A percentile compares a stretch with the other conserved stretches of the same genome.
phyloP scores from a whole-genome alignment of 805 yeast species.

The Candida pseudoglaebosa region DNA sequence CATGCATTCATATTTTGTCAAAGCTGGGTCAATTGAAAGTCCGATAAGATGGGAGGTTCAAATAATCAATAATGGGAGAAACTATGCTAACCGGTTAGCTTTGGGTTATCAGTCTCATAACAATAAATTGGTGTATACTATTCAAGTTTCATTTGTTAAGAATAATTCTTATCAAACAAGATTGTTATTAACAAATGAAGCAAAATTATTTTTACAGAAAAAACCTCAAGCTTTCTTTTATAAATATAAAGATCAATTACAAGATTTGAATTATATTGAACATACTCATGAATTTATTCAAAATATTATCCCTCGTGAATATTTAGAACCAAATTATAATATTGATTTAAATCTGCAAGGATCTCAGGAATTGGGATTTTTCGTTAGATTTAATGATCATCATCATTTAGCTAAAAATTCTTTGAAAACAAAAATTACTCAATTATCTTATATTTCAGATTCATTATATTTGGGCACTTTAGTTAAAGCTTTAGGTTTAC shows the following conservation, averaged over 20 bases:
- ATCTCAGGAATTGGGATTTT: slow-evolving; percentile 24
- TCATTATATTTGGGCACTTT: slow-evolving; percentile 28
- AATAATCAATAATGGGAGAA: slow-evolving; percentile 28
- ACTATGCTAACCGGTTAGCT: slow-evolving; percentile 29
- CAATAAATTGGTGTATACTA: slow-evolving; percentile 24
- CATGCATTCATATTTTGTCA: slow-evolving; percentile 36
- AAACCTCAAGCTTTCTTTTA: slow-evolving; percentile 20
- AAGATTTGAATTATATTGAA: slow-evolving; percentile 13
- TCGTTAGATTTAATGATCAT: slow-evolving; percentile 28
- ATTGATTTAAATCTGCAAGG: slow-evolving; percentile 13
- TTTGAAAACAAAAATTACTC: slow-evolving; percentile 14
- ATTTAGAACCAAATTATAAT: slow-evolving; percentile 8
- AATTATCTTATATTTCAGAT: slow-evolving; percentile 27
- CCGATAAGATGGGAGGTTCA: slow-evolving; percentile 30
- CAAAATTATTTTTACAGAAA: slow-evolving; percentile 22
- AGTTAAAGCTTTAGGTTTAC: slow-evolving; percentile 21
- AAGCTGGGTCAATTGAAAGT: slow-evolving; percentile 26
- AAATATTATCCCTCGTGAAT: slow-evolving; percentile 25
- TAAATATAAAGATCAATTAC: slow-evolving; percentile 18
- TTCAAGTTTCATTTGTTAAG: slow-evolving; percentile 30
- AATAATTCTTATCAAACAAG: slow-evolving; percentile 21
- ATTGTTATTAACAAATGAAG: slow-evolving; percentile 9
- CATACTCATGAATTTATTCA: slow-evolving; percentile 28
- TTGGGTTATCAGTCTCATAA: slow-evolving; percentile 24
- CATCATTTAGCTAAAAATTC: slow-evolving; percentile 19